Percentiles rank a stretch among this genome's conserved stretches.
phyloP scores from a whole-genome alignment of 768 basidiomycete genomes.

The Boletus patriciae region DNA sequence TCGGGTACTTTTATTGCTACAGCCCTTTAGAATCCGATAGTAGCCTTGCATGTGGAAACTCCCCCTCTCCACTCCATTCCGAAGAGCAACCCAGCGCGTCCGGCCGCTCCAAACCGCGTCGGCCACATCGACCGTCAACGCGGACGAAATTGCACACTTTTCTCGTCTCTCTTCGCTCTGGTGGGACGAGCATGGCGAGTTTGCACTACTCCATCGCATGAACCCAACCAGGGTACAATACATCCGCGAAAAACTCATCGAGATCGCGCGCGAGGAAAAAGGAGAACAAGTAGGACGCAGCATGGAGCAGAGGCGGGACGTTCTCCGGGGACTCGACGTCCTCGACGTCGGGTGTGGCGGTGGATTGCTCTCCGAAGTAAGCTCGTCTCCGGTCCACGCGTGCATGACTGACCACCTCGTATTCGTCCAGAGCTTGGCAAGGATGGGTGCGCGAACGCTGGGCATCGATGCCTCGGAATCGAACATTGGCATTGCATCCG shows the following conservation, averaged over 20 bases:
- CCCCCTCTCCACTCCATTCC: slow-evolving; percentile 14
- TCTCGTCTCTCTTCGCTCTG: slow-evolving; percentile 85
- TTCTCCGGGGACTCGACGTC: slow-evolving; percentile 65
- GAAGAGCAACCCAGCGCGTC: slow-evolving; percentile 12
- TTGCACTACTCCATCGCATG: slow-evolving; percentile 87
- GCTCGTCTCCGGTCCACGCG: slow-evolving; percentile 11
- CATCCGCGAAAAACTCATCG: slow-evolving; percentile 72
- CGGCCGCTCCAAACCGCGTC: slow-evolving; percentile 26
- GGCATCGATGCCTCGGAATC: slow-evolving; percentile 91
- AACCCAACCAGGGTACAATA: slow-evolving; percentile 88
- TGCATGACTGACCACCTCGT: not conserved
- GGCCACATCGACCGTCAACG: slow-evolving; percentile 50
- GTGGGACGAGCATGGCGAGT: slow-evolving; percentile 96
- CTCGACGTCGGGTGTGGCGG: slow-evolving; percentile 97
- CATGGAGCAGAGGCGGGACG: slow-evolving; percentile 31
- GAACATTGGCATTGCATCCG: slow-evolving; percentile 81
- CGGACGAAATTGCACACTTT: slow-evolving; percentile 84
- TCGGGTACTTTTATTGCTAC: no score
- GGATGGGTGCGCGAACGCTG: slow-evolving; percentile 82
- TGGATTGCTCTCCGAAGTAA: slow-evolving; percentile 87
- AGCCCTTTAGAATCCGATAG: no score
- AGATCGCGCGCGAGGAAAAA: slow-evolving; percentile 57
- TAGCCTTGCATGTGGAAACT: no score
- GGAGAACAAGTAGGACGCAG: slow-evolving; percentile 34
- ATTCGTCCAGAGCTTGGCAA: slow-evolving; percentile 66